These are phyloP conservation scores for Boletus rubroflammeus DNA, from an alignment of 768 basidiomycete species.

Conservation along the genomic window DNA sequence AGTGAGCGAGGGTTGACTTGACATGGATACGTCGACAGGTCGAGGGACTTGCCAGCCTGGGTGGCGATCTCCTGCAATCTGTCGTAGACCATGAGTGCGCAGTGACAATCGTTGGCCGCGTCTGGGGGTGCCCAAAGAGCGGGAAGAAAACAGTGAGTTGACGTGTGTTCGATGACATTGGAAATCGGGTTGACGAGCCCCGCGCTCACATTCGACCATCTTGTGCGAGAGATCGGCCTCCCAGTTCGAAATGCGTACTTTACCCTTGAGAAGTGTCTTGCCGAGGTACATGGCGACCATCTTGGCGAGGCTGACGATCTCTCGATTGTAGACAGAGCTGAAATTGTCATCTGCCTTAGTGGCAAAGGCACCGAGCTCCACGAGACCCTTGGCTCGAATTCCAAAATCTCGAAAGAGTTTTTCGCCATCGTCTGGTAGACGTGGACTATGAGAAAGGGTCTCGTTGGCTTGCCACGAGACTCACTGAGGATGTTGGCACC, in stretches of 20 bases:
- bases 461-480: constrained; percentile 10
- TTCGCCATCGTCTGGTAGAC: constrained; percentile 40
- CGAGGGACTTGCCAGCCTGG: constrained; percentile 16
- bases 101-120: constrained; percentile 51
- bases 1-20: constrained; percentile 21
- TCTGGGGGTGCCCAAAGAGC: constrained; percentile 28
- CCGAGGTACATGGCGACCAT: constrained; percentile 42
- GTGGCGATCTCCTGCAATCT: constrained; percentile 33
- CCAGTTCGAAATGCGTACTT: constrained; percentile 48
- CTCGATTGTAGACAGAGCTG: constrained; percentile 30
- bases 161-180: neutral
- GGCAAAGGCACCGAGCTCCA: constrained; percentile 46
- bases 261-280: constrained; percentile 40
- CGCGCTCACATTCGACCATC: constrained; percentile 38
- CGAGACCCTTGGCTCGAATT: constrained; percentile 38
- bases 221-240: constrained; percentile 33
- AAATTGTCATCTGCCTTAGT: constrained; percentile 37
- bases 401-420: constrained; percentile 48
- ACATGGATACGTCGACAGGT: constrained; percentile 22
- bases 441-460: neutral
- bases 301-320: constrained; percentile 41
- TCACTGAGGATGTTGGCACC: constrained; percentile 49
- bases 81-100: constrained; percentile 43
- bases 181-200: neutral
- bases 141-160: neutral